Conservation (phyloP, 208 protist genomes). For the Acanthamoeba triangularis region DNA sequence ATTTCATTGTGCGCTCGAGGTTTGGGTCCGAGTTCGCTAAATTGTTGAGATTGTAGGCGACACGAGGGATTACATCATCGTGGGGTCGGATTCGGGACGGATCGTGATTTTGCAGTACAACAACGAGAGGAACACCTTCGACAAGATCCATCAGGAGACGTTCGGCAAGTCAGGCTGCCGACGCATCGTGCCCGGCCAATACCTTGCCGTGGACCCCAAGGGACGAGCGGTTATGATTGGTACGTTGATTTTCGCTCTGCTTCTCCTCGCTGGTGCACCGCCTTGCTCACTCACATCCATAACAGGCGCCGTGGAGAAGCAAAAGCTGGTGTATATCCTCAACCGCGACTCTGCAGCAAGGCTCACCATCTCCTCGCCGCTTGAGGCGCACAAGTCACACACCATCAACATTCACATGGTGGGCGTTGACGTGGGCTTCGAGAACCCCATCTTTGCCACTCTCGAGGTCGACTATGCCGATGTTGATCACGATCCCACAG, state of each 20-base stretch:
- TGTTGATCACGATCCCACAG: constrained; percentile 84
- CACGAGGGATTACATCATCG: constrained; percentile 95
- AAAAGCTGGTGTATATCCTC: constrained; percentile 97
- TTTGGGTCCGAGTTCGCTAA: not conserved
- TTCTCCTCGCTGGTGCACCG: not conserved
- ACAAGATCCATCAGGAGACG: constrained; percentile 97
- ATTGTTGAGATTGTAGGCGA: constrained; percentile 26
- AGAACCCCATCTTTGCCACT: constrained; percentile 96
- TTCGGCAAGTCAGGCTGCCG: constrained; percentile 98
- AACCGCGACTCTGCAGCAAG: constrained; percentile 92
- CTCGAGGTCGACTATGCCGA: constrained; percentile 93
- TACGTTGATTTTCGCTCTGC: constrained; percentile 65
- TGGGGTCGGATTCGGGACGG: constrained; percentile 96
- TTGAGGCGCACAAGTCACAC: constrained; percentile 95
- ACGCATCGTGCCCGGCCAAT: constrained; percentile 96
- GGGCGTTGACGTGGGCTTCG: constrained; percentile 96
- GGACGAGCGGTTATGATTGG: constrained; percentile 98
- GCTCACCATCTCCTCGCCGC: constrained; percentile 95
- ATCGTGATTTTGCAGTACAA: constrained; percentile 97
- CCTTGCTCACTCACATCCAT: not conserved
- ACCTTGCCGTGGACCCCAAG: constrained; percentile 96
- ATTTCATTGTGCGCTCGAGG: not conserved
- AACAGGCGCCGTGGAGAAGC: constrained; percentile 94
- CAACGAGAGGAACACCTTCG: constrained; percentile 92
- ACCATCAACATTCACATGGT: constrained; percentile 92